phyloP scores from a whole-genome alignment of 2,329 filamentous ascomycete genomes.

The Pseudopyrenochaeta lycopersici region DNA sequence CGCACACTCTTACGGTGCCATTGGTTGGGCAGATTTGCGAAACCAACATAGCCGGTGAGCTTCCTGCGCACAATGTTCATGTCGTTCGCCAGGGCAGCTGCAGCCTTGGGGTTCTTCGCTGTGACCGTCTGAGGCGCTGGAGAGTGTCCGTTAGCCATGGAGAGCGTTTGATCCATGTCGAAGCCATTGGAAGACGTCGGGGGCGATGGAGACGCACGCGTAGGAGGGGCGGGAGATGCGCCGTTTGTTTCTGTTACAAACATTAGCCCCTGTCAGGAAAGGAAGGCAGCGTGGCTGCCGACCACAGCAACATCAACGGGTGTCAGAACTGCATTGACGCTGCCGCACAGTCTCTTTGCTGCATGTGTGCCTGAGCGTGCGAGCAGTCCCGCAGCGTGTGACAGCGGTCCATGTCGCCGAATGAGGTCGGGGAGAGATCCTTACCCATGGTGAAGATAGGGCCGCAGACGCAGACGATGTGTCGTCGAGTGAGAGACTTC shows the following conservation, averaged over 20 bases:
- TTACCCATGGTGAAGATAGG: constrained; percentile 50
- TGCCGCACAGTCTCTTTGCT: constrained; percentile 11
- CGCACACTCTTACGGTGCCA: constrained; percentile 99
- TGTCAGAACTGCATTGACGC: constrained; percentile 19
- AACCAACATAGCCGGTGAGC: constrained; percentile 97
- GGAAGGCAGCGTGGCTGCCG: constrained; percentile 9
- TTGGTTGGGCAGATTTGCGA: constrained; percentile 98
- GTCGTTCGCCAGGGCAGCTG: constrained; percentile 58
- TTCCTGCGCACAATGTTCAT: constrained; percentile 98
- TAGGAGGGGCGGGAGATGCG: constrained; percentile 53
- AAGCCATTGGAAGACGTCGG: constrained; percentile 61
- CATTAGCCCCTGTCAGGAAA: constrained; percentile 37
- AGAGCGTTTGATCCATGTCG: constrained; percentile 66
- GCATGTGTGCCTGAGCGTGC: constrained; percentile 17
- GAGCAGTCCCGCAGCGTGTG: constrained; percentile 12
- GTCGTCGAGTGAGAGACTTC: constrained; percentile 46
- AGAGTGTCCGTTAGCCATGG: constrained; percentile 60
- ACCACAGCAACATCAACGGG: constrained; percentile 19
- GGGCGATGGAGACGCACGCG: constrained; percentile 58
- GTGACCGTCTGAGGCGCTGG: constrained; percentile 66
- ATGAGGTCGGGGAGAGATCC: constrained; percentile 26
- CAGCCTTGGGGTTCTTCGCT: constrained; percentile 70
- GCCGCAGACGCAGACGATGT: constrained; percentile 39
- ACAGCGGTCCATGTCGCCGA: constrained; percentile 17
- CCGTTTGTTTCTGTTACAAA: constrained; percentile 56